These are phyloP conservation scores for Colletotrichum sublineola DNA, from an alignment of 2,329 filamentous ascomycete species.

Conservation along the genomic window DNA sequence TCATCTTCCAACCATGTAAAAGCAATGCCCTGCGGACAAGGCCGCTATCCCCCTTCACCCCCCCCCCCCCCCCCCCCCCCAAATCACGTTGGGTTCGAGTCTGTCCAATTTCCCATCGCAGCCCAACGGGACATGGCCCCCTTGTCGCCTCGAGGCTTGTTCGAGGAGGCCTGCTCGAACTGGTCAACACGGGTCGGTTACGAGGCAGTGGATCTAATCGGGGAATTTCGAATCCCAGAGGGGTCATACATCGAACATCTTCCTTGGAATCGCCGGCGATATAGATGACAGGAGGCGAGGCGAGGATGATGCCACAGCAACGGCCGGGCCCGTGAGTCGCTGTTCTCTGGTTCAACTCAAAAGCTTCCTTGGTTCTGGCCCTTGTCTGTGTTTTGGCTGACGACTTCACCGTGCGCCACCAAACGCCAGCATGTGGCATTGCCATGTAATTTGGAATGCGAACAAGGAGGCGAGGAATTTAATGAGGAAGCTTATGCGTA, in stretches of 20 bases:
- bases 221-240: constrained; percentile 32
- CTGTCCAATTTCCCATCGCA: constrained; percentile 28
- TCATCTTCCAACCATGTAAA: constrained; percentile 4
- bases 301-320: background rate
- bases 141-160: constrained; percentile 23
- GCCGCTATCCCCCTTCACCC: background rate
- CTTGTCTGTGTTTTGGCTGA: background rate
- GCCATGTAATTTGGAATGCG: too few relatives aligned
- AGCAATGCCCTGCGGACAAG: background rate
- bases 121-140: constrained; percentile 34
- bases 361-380: background rate
- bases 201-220: constrained; percentile 24
- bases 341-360: background rate
- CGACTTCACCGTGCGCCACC: background rate
- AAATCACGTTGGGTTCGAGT: constrained; percentile 13
- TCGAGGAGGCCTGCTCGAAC: background rate
- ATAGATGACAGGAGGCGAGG: background rate
- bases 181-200: constrained; percentile 4
- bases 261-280: background rate
- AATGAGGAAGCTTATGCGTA: background rate
- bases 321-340: background rate
- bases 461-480: background rate
- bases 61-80: too few relatives aligned
- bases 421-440: background rate
- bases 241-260: constrained; percentile 26